Evolutionary conservation across 2,329 filamentous ascomycete genomes (phyloP), one percentile per base, ranked within the genome.

Genomic region (Fusarium sambucinum): DNA sequence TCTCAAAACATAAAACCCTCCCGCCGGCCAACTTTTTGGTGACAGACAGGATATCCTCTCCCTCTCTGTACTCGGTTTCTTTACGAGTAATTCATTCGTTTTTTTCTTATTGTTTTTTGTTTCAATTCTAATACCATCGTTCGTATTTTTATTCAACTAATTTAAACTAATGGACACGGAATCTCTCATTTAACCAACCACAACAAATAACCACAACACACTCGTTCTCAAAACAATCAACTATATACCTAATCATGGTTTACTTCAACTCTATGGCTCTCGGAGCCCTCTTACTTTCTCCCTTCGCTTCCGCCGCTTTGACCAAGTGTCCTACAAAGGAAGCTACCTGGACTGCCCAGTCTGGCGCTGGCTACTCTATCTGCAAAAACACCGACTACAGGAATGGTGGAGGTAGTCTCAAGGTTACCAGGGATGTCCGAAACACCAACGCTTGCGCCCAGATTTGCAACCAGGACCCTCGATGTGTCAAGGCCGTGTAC

Each of bases 401-500:
- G 42, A 53, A 68, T 8, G 66, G 66, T 12, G 66, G 66, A 23
- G 19, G 14, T 3, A 54, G 48, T 16, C 60, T 69, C 25, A 48
- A 69, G 29, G 44, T 68, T 3, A 40, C 45, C 16, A 30, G 41
- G 10, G n/a, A 55, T 17, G 61, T 69, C 3, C 17, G 33, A 14
- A 55, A 62, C 29, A 69, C 65, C 7, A 58, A 47, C 17, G 60
- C 55, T 1, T 69, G 66, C 46, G 66, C 66, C 6, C 33, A 61
- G 23, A 66, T 69, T 23, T 69, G 66, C 60, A 69, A 55, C 65
- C 46, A 69, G 47, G 66, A 69, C 23, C 65, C 60, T 0, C 53
- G 61, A 51, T 64, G 61, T 12, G 59, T 64, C 35, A 69, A 69
- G 35, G 66, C 66, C 5, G 66, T 69, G 3, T 69, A 69, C 61